Evolutionary conservation across 768 basidiomycete species (phyloP), one percentile per base, ranked within the genome.

Genomic region (Mycena kentingensis): DNA sequence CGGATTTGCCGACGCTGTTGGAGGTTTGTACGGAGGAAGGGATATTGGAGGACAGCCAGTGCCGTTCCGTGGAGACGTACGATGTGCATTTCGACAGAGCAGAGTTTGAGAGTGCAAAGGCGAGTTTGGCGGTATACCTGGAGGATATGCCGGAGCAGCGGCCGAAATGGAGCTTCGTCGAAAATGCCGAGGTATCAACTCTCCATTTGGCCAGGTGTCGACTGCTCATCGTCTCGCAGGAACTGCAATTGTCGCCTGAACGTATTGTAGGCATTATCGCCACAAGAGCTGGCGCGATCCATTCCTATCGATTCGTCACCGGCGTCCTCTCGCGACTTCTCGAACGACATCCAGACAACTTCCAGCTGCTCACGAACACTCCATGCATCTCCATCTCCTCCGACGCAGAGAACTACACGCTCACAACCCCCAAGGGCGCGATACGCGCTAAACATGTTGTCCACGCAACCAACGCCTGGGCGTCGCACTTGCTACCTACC

Each of bases 381-480:
- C 81, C 86, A 8, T 89, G 78, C 67, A 83, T 76, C 44, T 72
- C 63, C 39, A 82, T 84, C 63, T 63, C 60, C 24, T n/a, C n/a
- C n/a, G n/a, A n/a, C n/a, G 28, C 5, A 66, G 70, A 16, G 55
- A 58, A 5, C 12, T 88, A 88, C 68, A 73, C 68, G 8, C 71
- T 90, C 19, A 55, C 63, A n/a, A 92, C 90, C 1, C 72, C 84
- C 0, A 75, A 77, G 44, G 90, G 91, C 0, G 60, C 57, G 6
- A 75, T 90, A 21, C 69, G 60, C 19, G 72, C 88, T 0, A 69
- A 65, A 4, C 87, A 88, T 65, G 75, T 94, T 31, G 73, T 94
- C 13, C 90, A 92, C 64, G 88, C 89, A 3, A 93, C 90, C 2
- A 95, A 95, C 65, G 90, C 79, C 24, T 93, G 90, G 82, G 72